Base-by-base conservation (phyloP, 768 basidiomycete genomes). In the Leccinum uliginosum region DNA sequence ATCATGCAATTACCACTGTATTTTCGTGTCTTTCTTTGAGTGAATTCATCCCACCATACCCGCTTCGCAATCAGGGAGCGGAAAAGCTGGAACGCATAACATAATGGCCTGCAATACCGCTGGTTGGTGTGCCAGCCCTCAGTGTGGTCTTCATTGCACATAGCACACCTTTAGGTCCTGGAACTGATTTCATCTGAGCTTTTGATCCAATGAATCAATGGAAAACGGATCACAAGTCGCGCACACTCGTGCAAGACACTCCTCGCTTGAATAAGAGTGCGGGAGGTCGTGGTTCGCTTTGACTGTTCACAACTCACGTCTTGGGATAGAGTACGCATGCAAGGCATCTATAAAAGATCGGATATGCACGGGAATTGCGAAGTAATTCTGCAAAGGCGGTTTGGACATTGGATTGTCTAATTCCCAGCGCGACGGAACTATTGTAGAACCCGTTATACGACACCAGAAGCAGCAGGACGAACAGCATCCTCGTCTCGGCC, bases 401-500 rank as follows among this genome's bases (percentile, higher is more conserved):
- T 45, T 55, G 53, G 27, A 47, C 26, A 56, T 59, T 56, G 26
- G 10, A 51, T 45, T 57, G 50, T 59, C 43, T 53, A 59, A 43
- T 43, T 40, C n/a, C 38, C 38, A 40, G n/a, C 38, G n/a, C 4
- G 38, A 21, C 40, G 19, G 10, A 19, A 19, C 11, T 19, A 6
- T 19, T 19, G 11, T n/a, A 43, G 19, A 21, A 21, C n/a, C 19
- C 10, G 46, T 46, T 71, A 71, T 52, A 72, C 60, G 57, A 71
- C 63, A 23, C 69, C 70, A 50, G 84, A 80, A 48, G 87, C 87
- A 59, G 87, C 89, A 14, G 90, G 89, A 45, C 81, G 70, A 55
- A 85, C 74, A 21, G 81, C 84, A 55, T 89, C 78, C 74, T 91
- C 89, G 64, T 91, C 89, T 66, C 86, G 79, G 53, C 90, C 89